Conservation (phyloP, 2,329 filamentous ascomycete species). For the Fusarium sp. region DNA sequence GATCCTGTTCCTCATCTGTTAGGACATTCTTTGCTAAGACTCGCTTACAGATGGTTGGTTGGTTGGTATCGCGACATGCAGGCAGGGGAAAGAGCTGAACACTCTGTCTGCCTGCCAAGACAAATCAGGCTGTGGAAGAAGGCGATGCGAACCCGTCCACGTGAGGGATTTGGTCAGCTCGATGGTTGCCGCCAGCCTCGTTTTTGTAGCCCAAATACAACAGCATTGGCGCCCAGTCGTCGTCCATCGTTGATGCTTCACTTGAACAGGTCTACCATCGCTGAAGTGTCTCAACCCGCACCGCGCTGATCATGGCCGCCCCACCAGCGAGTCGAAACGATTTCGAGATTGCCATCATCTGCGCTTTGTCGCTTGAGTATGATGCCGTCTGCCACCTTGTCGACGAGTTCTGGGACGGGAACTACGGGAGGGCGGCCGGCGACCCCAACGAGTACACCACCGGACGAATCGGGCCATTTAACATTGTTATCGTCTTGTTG, state of each 20-base stretch:
- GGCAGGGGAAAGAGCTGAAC: background rate
- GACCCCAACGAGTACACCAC: slow-evolving; percentile 46
- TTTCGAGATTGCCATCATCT: slow-evolving; percentile 45
- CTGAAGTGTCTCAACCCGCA: background rate
- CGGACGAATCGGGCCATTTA: background rate
- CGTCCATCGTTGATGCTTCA: background rate
- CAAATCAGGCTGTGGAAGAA: background rate
- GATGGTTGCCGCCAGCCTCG: background rate
- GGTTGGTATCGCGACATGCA: background rate
- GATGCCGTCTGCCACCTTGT: slow-evolving; percentile 40
- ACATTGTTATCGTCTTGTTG: slow-evolving; percentile 37
- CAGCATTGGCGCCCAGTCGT: background rate
- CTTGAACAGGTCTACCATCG: background rate
- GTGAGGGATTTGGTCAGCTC: background rate
- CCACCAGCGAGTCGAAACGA: slow-evolving; percentile 12
- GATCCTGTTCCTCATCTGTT: background rate
- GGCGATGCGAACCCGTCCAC: background rate
- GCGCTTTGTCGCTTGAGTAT: slow-evolving; percentile 42
- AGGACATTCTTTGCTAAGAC: background rate
- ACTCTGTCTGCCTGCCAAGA: background rate
- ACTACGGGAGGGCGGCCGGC: slow-evolving; percentile 37
- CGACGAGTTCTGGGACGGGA: slow-evolving; percentile 45
- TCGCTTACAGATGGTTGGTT: background rate
- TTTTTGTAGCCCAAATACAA: background rate
- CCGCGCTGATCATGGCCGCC: background rate